Evolutionary conservation across 768 basidiomycete species (phyloP), one percentile per base, ranked within the genome.

Genomic region (Rhodotorula babjevae): DNA sequence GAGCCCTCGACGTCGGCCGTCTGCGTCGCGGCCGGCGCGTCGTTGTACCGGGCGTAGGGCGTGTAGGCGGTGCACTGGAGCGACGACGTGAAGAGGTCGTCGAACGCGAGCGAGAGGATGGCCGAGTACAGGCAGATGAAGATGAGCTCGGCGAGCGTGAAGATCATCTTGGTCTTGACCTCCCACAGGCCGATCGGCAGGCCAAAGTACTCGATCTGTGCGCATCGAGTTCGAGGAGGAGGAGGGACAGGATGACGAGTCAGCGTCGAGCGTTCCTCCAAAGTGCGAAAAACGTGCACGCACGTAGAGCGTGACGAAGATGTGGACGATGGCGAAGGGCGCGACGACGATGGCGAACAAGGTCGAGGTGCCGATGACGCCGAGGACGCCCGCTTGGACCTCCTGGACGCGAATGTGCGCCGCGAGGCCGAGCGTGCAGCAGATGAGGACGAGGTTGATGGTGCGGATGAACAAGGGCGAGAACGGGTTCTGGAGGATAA

Each of bases 111-210:
- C 27, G 91, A 91, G 65, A 94, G 85, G 25, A 90, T 88, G 46
- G 91, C 90, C 68, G 91, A 92, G 92, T 92, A 95, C n/a, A 89
- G 87, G 81, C 92, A 94, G 76, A 79, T 92, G 80, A 92, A 93
- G 66, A 92, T 84, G 58, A 93, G 89, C 83, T 95, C 93, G 59
- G 87, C 85, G 46, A 94, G 86, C 14, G 92, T 94, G 78, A 93
- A 69, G 61, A 74, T 67, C 75, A 76, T 76, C 74, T 94, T 94
- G 62, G 84, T 87, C 46, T 91, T 91, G 46, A 93, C 92, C 63
- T 86, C 85, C 93, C 93, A 95, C 44, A 95, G 83, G n/a, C 93
- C 93, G 33, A 95, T 83, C 12, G 93, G 93, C 49, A 89, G 87
- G 53, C 93, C 90, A 78, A 93, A 93, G 82, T 96, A 96, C 82